Evolutionary conservation across 352 stramenopile genomes (phyloP).

Genomic region (Bremia lactucae): DNA sequence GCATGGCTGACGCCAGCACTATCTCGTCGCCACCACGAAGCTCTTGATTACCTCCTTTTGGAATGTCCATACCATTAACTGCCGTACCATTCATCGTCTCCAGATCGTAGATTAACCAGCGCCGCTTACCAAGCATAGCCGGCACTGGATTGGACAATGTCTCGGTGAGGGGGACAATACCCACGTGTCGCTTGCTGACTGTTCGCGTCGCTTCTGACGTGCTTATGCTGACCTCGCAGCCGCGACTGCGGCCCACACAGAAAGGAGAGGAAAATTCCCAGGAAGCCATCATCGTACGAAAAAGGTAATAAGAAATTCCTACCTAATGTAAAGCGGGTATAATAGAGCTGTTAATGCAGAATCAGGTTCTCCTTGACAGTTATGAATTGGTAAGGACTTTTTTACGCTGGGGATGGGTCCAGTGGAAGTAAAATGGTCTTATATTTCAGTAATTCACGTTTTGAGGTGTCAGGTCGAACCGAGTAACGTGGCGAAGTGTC

Average conservation of each 20-base stretch:
- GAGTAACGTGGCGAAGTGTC: not conserved
- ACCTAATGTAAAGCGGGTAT: conserved; percentile 2
- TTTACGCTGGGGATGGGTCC: not conserved
- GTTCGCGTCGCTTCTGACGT: conserved; percentile 65
- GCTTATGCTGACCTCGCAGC: conserved; percentile 56
- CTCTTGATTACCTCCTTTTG: conserved; percentile 38
- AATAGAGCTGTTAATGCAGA: no score
- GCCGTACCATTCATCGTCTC: conserved; percentile 73
- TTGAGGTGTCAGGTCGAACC: not conserved
- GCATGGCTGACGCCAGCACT: conserved; percentile 53
- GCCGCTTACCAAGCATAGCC: conserved; percentile 7
- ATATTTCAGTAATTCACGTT: no score
- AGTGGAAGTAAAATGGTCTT: not conserved
- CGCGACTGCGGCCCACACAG: conserved; percentile 57
- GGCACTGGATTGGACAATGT: conserved; percentile 2
- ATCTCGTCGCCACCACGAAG: conserved; percentile 62
- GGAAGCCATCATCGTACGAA: conserved; percentile 8
- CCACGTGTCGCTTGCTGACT: conserved; percentile 62
- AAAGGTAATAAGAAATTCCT: no score
- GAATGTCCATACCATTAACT: conserved; percentile 57
- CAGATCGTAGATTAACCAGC: conserved; percentile 73
- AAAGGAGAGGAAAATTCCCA: conserved; percentile 51
- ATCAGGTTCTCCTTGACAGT: not conserved
- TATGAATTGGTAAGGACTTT: no score
- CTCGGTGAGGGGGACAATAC: conserved; percentile 38